phyloP scores from a whole-genome alignment of 2,329 filamentous ascomycete species.

The Mollisiaceae sp. region DNA sequence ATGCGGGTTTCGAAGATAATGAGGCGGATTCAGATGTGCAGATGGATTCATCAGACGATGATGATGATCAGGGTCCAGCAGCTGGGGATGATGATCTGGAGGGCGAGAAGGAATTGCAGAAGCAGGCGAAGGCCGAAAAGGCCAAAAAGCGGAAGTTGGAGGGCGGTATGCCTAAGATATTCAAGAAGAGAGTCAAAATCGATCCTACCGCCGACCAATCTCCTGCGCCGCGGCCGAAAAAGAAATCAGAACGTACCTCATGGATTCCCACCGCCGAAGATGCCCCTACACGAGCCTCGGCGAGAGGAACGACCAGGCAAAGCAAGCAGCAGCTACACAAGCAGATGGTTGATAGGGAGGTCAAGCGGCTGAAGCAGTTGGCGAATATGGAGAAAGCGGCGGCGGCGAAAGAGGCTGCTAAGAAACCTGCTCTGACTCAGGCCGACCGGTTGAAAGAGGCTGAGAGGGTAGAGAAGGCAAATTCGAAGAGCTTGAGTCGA shows the following conservation, averaged over 20 bases:
- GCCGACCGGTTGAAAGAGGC: conserved; percentile 84
- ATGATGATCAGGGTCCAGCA: conserved; percentile 77
- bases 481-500: conserved; percentile 86
- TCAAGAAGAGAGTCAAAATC: conserved; percentile 79
- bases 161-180: conserved; percentile 72
- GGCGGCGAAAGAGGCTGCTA: conserved; percentile 72
- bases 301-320: conserved; percentile 65
- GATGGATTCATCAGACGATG: conserved; percentile 84
- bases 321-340: conserved; percentile 63
- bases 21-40: conserved; percentile 76
- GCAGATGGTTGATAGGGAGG: conserved; percentile 76
- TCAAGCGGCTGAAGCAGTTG: conserved; percentile 72
- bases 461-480: conserved; percentile 80
- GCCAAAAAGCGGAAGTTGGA: conserved; percentile 83
- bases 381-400: conserved; percentile 64
- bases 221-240: conserved; percentile 57
- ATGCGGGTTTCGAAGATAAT: conserved; percentile 72
- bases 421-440: conserved; percentile 84
- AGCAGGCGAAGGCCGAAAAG: conserved; percentile 70
- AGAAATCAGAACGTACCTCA: conserved; percentile 72
- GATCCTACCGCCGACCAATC: conserved; percentile 53
- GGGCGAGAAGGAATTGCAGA: conserved; percentile 86
- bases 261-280: conserved; percentile 70
- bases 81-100: conserved; percentile 66
- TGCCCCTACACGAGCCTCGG: conserved; percentile 65